phyloP scores from a whole-genome alignment of 441 rosid genomes.

The Capsella rubella region DNA sequence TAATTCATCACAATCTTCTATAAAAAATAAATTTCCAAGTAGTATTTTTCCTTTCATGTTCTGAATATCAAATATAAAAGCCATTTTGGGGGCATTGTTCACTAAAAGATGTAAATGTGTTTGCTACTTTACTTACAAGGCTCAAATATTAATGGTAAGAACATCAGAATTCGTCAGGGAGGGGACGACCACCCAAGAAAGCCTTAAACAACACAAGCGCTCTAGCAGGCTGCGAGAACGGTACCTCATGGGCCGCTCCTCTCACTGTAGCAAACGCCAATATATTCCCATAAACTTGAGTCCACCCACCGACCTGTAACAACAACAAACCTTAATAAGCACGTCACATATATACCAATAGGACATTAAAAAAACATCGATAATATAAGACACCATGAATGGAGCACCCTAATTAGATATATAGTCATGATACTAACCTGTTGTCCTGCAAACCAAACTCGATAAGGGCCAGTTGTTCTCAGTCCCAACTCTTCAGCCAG shows the following conservation, averaged over 20 bases:
- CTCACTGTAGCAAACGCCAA: slow-evolving; percentile 93
- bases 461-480: slow-evolving; percentile 76
- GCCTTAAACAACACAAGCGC: slow-evolving; percentile 88
- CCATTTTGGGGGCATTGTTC: neutral
- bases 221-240: slow-evolving; percentile 94
- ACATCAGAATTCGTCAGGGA: slow-evolving; percentile 81
- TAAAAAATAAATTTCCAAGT: slow-evolving; percentile 5
- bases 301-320: slow-evolving; percentile 97
- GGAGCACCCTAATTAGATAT: neutral
- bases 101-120: neutral
- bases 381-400: neutral
- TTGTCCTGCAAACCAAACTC: slow-evolving; percentile 95
- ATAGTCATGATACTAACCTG: slow-evolving; percentile 56
- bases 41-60: neutral
- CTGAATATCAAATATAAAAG: neutral
- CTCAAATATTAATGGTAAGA: neutral
- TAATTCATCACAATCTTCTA: neutral
- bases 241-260: slow-evolving; percentile 98
- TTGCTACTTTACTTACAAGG: slow-evolving; percentile 41
- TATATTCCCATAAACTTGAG: slow-evolving; percentile 80
- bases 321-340: slow-evolving; percentile 29
- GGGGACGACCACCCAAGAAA: slow-evolving; percentile 63
- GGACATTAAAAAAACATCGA: neutral
- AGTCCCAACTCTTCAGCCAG: slow-evolving; percentile 68
- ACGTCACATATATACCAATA: too few relatives aligned